phyloP scores from a whole-genome alignment of 805 yeast species.

The Kazachstania viticola region DNA sequence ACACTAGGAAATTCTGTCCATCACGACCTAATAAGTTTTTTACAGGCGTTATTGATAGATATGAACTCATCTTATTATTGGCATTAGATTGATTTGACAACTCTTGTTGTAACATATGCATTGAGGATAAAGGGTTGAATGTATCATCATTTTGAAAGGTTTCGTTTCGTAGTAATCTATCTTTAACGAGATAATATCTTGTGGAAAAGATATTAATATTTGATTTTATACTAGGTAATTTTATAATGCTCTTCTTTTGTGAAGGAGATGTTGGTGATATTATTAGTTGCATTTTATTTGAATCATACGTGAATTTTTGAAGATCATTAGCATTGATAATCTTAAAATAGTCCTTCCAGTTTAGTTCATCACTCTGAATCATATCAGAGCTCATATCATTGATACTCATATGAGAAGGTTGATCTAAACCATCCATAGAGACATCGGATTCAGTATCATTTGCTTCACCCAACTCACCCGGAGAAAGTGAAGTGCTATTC shows the following conservation, averaged over 20 bases:
- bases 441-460: neutral
- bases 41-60: slow-evolving; percentile 49
- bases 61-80: slow-evolving; percentile 4
- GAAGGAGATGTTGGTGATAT: slow-evolving; percentile 12
- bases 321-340: slow-evolving; percentile 53
- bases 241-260: slow-evolving; percentile 10
- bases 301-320: slow-evolving; percentile 54
- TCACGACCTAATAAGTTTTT: slow-evolving; percentile 82
- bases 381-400: slow-evolving; percentile 2
- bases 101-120: slow-evolving; percentile 16
- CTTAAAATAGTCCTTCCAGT: slow-evolving; percentile 67
- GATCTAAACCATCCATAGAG: neutral
- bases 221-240: slow-evolving; percentile 18
- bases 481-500: slow-evolving; percentile 1
- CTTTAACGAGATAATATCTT: slow-evolving; percentile 54
- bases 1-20: slow-evolving; percentile 59
- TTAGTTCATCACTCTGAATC: slow-evolving; percentile 22
- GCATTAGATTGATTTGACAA: slow-evolving; percentile 4
- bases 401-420: neutral
- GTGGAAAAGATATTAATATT: slow-evolving; percentile 35
- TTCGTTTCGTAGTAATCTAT: slow-evolving; percentile 66
- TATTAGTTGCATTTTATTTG: slow-evolving; percentile 48
- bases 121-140: slow-evolving; percentile 28
- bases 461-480: neutral
- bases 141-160: slow-evolving; percentile 39